Base-by-base conservation (phyloP, 2,329 filamentous ascomycete species). In the Eurotiales sp. region DNA sequence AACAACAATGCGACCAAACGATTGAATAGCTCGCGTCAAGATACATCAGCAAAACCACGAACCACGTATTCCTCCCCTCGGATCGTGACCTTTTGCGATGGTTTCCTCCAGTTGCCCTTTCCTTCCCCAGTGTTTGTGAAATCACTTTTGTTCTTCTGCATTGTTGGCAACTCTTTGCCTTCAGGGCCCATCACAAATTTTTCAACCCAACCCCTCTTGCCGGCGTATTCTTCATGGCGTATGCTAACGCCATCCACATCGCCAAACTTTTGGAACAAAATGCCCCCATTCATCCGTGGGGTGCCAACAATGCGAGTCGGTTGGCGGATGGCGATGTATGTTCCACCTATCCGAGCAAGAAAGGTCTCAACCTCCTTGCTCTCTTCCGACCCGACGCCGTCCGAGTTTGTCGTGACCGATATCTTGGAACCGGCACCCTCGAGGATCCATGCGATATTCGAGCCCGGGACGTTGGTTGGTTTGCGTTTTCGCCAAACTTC, bases 61-160 rank as follows among this genome's bases (percentile, higher is more conserved):
- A 53, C 51, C n/a, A 53, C 51, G 19, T 53, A 53, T 15, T 53
- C 51, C 37, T 53, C 51, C 3, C 51, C 51, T 8, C 51, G 51
- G 11, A 53, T 48, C 32, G 27, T 32, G 27, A 53, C 51, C 32
- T 39, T 39, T 17, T 53, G 40, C 8, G 30, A 43, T n/a, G 51
- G 51, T 32, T 49, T 53, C 23, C 51, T 42, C 51, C 51, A 53
- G 15, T 53, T 53, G 2, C 45, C 45, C 19, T 53, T 53, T n/a
- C 51, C 51, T 32, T 53, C 51, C 34, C 41, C 32, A 21, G 51
- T 46, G 4, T 23, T 29, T 17, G 21, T n/a, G 17, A 53, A 53
- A 11, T 53, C 51, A 34, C 25, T 53, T 15, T 48, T 47, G 6
- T 44, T 48, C 40, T 48, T 47, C 19, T 44, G 25, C 51, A 53